Percentiles rank a stretch among this genome's conserved stretches.
Evolutionary conservation across 1,139 yeast genomes (phyloP).

Genomic region (Yamadazyma taylorii): DNA sequence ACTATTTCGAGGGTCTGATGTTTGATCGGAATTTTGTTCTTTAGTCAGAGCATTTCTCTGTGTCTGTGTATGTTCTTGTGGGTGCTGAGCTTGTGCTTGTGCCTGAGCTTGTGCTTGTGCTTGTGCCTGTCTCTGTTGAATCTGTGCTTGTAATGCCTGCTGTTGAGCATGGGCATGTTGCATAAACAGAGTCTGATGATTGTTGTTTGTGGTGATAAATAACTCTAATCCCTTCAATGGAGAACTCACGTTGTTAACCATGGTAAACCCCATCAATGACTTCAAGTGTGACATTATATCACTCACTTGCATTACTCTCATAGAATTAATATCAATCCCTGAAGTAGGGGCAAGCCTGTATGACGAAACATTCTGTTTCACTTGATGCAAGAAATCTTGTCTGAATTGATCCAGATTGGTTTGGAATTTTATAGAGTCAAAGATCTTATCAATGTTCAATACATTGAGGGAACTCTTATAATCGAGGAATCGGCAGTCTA

Average conservation of each 20-base stretch:
- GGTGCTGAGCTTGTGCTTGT: constrained; percentile 6
- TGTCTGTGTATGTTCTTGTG: constrained; percentile 7
- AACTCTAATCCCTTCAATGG: constrained; percentile 62
- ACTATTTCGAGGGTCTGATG: no score
- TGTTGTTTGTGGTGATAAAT: constrained; percentile 36
- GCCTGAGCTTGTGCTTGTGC: constrained; percentile 12
- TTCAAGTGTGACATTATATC: constrained; percentile 74
- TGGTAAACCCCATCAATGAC: constrained; percentile 61
- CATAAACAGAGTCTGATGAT: constrained; percentile 18
- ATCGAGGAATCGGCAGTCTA: constrained; percentile 53
- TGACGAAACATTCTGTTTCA: constrained; percentile 27
- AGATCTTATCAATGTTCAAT: constrained; percentile 24
- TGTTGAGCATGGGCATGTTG: constrained; percentile 11
- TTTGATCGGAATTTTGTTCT: no score
- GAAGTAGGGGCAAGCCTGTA: constrained; percentile 32
- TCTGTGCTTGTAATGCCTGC: constrained; percentile 10
- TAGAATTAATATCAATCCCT: constrained; percentile 50
- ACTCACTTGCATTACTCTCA: constrained; percentile 70
- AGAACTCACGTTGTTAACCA: constrained; percentile 43
- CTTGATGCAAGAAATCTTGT: constrained; percentile 24
- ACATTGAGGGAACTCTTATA: constrained; percentile 30
- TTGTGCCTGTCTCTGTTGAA: constrained; percentile 13
- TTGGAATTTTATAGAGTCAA: constrained; percentile 10
- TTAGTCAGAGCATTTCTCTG: no score
- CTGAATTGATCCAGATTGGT: constrained; percentile 22